Percentiles rank a stretch among this genome's conserved stretches.
Conservation (phyloP, 352 stramenopile genomes). For the Phytopythium mirpurense region DNA sequence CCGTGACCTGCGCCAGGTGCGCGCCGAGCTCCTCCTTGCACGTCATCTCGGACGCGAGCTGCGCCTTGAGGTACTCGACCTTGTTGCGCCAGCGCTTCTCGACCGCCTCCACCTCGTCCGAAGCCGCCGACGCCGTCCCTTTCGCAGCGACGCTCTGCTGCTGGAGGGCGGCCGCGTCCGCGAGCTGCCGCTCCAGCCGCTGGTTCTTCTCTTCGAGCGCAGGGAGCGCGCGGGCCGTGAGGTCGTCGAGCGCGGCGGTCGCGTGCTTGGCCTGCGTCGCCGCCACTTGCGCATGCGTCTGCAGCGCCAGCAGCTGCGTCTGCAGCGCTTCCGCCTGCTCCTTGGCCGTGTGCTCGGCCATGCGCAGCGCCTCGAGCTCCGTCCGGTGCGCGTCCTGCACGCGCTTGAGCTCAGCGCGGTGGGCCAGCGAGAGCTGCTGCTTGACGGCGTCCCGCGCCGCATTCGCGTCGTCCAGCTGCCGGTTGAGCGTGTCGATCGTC, state of each 20-base stretch:
- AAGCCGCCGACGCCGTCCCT: slow-evolving; percentile 4
- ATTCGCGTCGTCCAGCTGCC: slow-evolving; percentile 49
- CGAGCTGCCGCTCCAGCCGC: slow-evolving; percentile 46
- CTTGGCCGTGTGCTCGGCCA: slow-evolving; percentile 58
- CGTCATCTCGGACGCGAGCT: slow-evolving; percentile 79
- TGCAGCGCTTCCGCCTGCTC: slow-evolving; percentile 42
- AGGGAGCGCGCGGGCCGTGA: slow-evolving; percentile 41
- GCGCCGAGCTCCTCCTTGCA: slow-evolving; percentile 79
- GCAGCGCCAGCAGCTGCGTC: slow-evolving; percentile 38
- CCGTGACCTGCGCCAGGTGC: slow-evolving; percentile 59
- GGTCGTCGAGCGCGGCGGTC: slow-evolving; percentile 42
- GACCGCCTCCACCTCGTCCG: slow-evolving; percentile 36
- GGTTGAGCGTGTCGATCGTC: slow-evolving; percentile 60
- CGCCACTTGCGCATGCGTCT: slow-evolving; percentile 51
- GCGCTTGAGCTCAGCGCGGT: slow-evolving; percentile 56
- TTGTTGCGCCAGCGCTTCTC: slow-evolving; percentile 79
- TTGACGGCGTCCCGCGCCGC: slow-evolving; percentile 29
- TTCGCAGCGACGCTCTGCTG: slow-evolving; percentile 15
- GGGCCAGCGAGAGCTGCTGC: slow-evolving; percentile 25
- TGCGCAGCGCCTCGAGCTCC: slow-evolving; percentile 57
- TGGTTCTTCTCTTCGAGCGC: slow-evolving; percentile 63
- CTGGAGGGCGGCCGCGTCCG: slow-evolving; percentile 31
- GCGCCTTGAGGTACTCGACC: slow-evolving; percentile 79
- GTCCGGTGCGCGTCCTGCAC: slow-evolving; percentile 59
- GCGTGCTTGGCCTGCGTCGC: slow-evolving; percentile 44